Evolutionary conservation across 768 basidiomycete species (phyloP), one percentile per base, ranked within the genome.

Genomic region (Trametes punicea): DNA sequence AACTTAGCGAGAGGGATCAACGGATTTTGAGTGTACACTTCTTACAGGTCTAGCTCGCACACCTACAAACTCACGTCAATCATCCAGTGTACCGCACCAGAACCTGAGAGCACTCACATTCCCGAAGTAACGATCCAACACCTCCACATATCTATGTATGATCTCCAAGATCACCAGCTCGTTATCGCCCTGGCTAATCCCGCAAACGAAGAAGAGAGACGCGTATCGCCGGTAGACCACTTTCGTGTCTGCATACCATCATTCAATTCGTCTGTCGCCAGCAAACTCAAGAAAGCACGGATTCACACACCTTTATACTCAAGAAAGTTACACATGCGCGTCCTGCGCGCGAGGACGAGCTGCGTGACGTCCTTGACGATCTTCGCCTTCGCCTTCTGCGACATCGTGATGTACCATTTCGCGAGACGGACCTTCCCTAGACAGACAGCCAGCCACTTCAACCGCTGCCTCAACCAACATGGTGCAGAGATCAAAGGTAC

Each of bases 331-430:
- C 93, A 97, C 92, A 93, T 95, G 52, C 88, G 79, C 46, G 90
- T 90, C 56, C 90, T 80, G 47, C 96, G 81, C 48, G 87, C 90
- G 41, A 96, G 77, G 27, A 98, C 93, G 31, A 97, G 81, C 71
- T 94, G 92, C 1, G 93, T 95, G 27, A 98, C 89, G 67, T 98
- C 96, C 73, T 93, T 94, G 61, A 97, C 86, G 67, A 96, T 93
- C 81, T 94, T 96, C 51, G 81, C 79, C 71, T 93, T 95, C 31
- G 76, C 75, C 71, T 93, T 92, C 20, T 85, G 77, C 27, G 88
- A 76, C 71, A 94, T 78, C 1, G 96, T 90, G 18, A 83, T 80
- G 70, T 92, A 98, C 96, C 96, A 98, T 80, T 98, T 98, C 27
- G 93, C 85, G 33, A 98, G 82, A 51, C 96, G 84, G 47, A 98